Conservation (phyloP, 2,329 filamentous ascomycete species). For the Sporothrix globosa region DNA sequence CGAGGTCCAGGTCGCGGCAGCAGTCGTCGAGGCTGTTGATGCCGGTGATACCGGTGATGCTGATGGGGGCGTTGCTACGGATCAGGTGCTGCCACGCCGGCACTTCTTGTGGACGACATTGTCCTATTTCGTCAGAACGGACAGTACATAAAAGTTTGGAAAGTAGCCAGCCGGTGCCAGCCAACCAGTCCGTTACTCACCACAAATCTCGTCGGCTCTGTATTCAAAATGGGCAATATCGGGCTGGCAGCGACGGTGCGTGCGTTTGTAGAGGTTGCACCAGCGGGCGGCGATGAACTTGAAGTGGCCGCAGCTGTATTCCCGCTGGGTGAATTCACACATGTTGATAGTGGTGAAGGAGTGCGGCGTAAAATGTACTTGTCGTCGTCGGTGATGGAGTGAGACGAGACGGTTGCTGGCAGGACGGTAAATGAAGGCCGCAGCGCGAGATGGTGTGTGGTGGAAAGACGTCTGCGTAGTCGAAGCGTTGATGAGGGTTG, state of each 20-base stretch:
- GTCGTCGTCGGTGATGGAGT: not conserved
- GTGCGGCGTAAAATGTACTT: not conserved
- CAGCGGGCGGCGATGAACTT: conserved; percentile 45
- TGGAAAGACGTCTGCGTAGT: not conserved
- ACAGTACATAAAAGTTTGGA: no score
- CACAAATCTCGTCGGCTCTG: conserved; percentile 31
- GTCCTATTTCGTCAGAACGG: conserved; percentile 38
- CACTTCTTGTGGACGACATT: conserved; percentile 46
- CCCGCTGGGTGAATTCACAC: conserved; percentile 55
- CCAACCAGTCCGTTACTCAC: not conserved
- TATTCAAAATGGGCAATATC: conserved; percentile 45
- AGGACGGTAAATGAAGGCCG: not conserved
- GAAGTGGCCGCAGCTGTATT: conserved; percentile 45
- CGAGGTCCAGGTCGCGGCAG: conserved; percentile 10
- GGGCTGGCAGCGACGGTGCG: conserved; percentile 43
- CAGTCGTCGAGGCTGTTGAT: conserved; percentile 33
- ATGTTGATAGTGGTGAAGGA: conserved; percentile 41
- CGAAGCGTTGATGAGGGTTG: not conserved
- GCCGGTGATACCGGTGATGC: conserved; percentile 32
- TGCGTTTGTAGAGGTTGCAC: conserved; percentile 43
- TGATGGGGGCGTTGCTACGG: conserved; percentile 39
- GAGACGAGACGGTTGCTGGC: not conserved
- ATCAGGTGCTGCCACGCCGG: conserved; percentile 47
- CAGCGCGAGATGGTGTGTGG: not conserved
- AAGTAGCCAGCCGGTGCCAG: no score